Evolutionary conservation across 352 stramenopile species (phyloP), one percentile per base, ranked within the genome.

Genomic region (Ophiocytium majus): DNA sequence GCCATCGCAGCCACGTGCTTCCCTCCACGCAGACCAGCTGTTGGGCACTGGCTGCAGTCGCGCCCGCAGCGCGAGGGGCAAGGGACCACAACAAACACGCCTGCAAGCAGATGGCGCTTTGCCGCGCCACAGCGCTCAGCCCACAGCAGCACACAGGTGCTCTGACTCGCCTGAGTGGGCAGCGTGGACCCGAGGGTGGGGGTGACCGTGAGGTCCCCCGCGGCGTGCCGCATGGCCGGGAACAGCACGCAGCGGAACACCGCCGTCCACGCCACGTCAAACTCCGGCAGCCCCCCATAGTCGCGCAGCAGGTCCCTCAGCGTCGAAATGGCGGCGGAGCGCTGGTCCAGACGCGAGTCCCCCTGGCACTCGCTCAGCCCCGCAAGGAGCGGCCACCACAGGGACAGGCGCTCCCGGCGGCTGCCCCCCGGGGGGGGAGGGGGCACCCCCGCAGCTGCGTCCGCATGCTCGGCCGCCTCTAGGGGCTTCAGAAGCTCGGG

Each of bases 331-430:
- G 93, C 93, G 28, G 92, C 90, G 0, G 94, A 86, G 19, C 94
- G 93, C 49, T 99, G 92, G 33, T 96, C 92, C 17, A 97, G 88
- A 33, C 96, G 94, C 17, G 91, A 90, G 84, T 99, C 96, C 0
- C 93, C 93, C 82, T 97, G 93, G 14, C 97, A 91, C 43, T 93
- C 94, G 0, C 94, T 96, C 32, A 99, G 89, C 37, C 96, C 97
- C 1, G 97, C 95, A 79, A 99, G 89, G 74, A 99, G 93, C 0
- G 97, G 97, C 96, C 96, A 99, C 94, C 94, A 97, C 0, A 96
- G 85, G 85, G 93, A 90, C 28, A 76, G 83, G 32, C 64, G 64
- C 10, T 63, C 79, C 17, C 50, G 32, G 5, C 35, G 32, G 5
- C 5, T 14, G 5, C 5, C 74, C 5, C 49, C 32, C 32, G 49